Evolutionary conservation across 73 alveolate genomes (phyloP).

Genomic region (Blepharisma stoltei): DNA sequence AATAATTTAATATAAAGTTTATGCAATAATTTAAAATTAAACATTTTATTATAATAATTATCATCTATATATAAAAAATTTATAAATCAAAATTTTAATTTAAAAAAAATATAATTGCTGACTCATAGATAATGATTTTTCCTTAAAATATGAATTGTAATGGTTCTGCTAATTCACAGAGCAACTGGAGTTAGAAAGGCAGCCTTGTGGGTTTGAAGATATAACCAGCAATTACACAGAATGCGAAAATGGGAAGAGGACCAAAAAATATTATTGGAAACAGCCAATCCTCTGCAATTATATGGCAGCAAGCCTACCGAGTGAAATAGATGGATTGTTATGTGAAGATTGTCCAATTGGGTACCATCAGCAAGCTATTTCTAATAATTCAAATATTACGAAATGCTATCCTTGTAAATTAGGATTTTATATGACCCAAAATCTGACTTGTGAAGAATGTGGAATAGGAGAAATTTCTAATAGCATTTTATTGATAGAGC

Average conservation of each 20-base stretch:
- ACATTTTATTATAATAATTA: no score
- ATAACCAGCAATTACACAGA: not conserved
- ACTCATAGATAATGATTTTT: no score
- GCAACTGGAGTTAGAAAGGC: no score
- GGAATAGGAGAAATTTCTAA: not conserved
- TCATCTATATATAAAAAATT: no score
- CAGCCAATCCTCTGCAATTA: slow-evolving; percentile 1
- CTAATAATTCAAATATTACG: not conserved
- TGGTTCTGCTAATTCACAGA: no score
- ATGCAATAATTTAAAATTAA: no score
- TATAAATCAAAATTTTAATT: no score
- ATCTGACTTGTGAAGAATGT: not conserved
- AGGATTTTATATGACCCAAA: not conserved
- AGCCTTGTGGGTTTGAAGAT: not conserved
- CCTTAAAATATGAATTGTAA: no score
- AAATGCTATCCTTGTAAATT: not conserved
- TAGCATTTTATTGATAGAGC: not conserved
- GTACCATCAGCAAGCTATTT: not conserved
- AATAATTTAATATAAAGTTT: no score
- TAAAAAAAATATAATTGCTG: no score
- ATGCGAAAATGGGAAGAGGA: not conserved
- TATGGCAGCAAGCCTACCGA: not conserved
- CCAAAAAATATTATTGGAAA: not conserved
- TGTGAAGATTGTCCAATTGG: slow-evolving; percentile 14
- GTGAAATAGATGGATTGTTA: not conserved